Percentiles rank a stretch among this genome's conserved stretches.
Conservation (phyloP, 345 rosid genomes). For the Moricandia moricandioides region DNA sequence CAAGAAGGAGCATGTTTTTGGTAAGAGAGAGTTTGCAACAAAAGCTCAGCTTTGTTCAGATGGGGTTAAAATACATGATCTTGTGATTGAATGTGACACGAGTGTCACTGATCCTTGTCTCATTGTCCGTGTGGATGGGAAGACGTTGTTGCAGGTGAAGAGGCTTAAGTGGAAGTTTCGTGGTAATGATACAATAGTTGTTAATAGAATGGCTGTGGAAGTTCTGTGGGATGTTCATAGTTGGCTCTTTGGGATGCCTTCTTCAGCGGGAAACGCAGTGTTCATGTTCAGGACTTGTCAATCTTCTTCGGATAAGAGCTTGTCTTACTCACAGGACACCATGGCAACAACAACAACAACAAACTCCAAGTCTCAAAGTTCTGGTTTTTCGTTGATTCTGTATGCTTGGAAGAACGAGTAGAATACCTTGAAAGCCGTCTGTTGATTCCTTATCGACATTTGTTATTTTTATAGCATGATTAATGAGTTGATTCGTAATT, state of each 20-base stretch:
- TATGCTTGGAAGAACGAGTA: conserved; percentile 75
- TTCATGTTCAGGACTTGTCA: conserved; percentile 86
- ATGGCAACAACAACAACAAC: conserved; percentile 35
- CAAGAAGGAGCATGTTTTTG: conserved; percentile 78
- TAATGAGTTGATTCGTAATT: conserved; percentile 23
- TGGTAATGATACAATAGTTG: conserved; percentile 77
- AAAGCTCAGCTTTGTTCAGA: conserved; percentile 66
- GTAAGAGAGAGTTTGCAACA: conserved; percentile 70
- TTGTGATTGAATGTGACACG: conserved; percentile 77
- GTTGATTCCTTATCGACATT: conserved; percentile 36
- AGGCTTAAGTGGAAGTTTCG: conserved; percentile 92
- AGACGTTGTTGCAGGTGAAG: conserved; percentile 74
- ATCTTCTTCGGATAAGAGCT: conserved; percentile 42
- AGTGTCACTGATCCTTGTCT: conserved; percentile 68
- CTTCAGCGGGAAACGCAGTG: conserved; percentile 67
- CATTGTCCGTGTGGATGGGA: conserved; percentile 69
- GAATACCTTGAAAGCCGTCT: conserved; percentile 16
- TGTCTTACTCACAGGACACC: conserved; percentile 47
- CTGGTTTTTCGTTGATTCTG: conserved; percentile 63
- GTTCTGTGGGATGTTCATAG: conserved; percentile 93
- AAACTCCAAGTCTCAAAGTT: conserved; percentile 60
- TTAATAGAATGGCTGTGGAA: conserved; percentile 80
- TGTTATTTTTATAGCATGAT: conserved; percentile 24
- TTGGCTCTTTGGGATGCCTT: conserved; percentile 83
- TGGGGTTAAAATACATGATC: conserved; percentile 61